Conservation (phyloP, 2,329 filamentous ascomycete species). For the Thermothelomyces thermophilus region DNA sequence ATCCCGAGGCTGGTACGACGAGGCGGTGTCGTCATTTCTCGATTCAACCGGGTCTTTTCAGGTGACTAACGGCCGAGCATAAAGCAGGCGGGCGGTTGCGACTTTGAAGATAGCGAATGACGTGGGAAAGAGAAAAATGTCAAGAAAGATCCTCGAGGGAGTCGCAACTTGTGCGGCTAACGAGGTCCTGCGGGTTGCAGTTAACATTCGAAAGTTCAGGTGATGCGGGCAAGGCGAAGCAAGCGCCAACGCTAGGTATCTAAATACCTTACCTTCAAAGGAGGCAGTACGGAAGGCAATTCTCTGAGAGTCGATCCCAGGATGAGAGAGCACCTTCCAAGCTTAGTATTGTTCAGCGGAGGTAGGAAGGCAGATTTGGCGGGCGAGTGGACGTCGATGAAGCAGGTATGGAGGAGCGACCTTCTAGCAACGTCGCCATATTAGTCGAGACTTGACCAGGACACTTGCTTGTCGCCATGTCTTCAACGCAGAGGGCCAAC, state of each 20-base stretch:
- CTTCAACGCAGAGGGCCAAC: no score
- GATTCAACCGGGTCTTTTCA: slow-evolving; percentile 5
- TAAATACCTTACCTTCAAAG: slow-evolving; percentile 6
- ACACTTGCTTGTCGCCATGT: not conserved
- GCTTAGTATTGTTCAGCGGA: not conserved
- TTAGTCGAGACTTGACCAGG: not conserved
- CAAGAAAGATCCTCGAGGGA: not conserved
- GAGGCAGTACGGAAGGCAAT: slow-evolving; percentile 6
- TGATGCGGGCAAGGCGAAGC: not conserved
- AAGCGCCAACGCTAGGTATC: not conserved
- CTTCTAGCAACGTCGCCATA: not conserved
- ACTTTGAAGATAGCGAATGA: slow-evolving; percentile 10
- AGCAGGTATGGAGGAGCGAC: not conserved
- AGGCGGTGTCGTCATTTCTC: slow-evolving; percentile 33
- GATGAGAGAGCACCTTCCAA: not conserved
- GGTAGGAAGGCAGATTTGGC: not conserved
- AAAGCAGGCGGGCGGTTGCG: slow-evolving; percentile 10
- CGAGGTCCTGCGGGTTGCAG: not conserved
- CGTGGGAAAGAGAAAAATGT: not conserved
- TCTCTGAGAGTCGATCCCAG: slow-evolving; percentile 1
- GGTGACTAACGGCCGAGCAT: slow-evolving; percentile 14
- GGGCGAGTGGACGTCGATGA: not conserved
- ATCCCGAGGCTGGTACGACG: slow-evolving; percentile 46
- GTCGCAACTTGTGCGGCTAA: not conserved
- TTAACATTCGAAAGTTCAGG: slow-evolving; percentile 2